phyloP scores from a whole-genome alignment of 2,329 filamentous ascomycete genomes.

The Thielaviopsis euricoi region DNA sequence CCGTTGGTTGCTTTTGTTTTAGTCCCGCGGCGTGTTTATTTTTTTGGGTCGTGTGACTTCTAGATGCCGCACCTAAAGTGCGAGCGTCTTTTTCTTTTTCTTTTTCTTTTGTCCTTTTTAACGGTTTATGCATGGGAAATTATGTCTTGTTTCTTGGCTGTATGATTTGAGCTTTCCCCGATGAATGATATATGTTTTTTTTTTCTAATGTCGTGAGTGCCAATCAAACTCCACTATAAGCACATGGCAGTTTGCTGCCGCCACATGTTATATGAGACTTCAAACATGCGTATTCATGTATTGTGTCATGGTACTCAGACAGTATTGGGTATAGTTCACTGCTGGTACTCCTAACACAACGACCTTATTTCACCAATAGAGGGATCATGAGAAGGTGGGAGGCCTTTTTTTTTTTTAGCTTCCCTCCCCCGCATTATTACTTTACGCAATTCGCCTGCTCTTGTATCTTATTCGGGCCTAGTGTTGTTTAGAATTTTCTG shows the following conservation, averaged over 20 bases:
- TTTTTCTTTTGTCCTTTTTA: not conserved
- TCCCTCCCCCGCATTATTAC: not conserved
- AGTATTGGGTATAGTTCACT: no score
- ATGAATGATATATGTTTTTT: not conserved
- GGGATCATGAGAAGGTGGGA: no score
- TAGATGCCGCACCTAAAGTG: not conserved
- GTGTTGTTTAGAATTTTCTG: not conserved
- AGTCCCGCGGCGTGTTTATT: not conserved
- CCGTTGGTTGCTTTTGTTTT: not conserved
- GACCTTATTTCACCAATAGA: no score
- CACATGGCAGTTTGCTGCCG: no score
- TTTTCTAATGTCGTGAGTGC: not conserved
- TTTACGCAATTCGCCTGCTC: not conserved
- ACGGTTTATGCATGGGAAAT: not conserved
- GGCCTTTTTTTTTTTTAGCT: not conserved
- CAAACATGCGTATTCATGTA: no score
- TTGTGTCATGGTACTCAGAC: no score
- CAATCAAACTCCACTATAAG: no score
- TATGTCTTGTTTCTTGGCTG: not conserved
- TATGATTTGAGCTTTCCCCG: not conserved
- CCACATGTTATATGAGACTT: no score
- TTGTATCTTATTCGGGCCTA: not conserved
- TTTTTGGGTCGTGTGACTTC: not conserved
- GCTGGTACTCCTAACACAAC: no score
- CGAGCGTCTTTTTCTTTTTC: no score